phyloP scores from a whole-genome alignment of 495 filamentous ascomycete species.

The Pseudevernia furfuracea region DNA sequence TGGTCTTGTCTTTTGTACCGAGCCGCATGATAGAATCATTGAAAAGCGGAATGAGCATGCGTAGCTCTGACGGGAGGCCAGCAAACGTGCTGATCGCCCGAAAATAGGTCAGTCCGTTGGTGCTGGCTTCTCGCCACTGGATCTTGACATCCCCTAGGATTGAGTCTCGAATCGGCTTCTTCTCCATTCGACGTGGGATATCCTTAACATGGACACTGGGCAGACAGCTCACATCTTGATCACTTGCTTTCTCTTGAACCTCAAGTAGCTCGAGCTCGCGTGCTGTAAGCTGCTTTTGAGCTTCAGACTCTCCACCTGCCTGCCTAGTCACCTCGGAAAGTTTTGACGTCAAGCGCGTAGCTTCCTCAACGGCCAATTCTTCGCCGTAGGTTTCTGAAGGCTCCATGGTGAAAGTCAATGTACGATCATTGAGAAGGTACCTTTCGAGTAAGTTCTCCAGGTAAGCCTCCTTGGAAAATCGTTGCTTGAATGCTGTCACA shows the following conservation, averaged over 20 bases:
- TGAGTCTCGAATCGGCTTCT: conserved; percentile 59
- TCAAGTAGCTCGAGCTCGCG: conserved; percentile 73
- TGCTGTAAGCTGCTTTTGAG: conserved; percentile 57
- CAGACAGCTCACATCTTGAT: conserved; percentile 76
- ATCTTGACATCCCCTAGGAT: conserved; percentile 59
- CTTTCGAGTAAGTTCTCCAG: conserved; percentile 80
- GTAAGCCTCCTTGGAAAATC: conserved; percentile 64
- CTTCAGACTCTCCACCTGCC: conserved; percentile 63
- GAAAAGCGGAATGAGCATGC: conserved; percentile 81
- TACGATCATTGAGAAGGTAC: conserved; percentile 79
- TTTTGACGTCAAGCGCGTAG: conserved; percentile 57
- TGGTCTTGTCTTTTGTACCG: conserved; percentile 75
- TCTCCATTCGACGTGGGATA: conserved; percentile 72
- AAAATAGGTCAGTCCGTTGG: conserved; percentile 95
- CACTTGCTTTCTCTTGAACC: conserved; percentile 73
- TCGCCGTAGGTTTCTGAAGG: conserved; percentile 66
- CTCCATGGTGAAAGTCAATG: conserved; percentile 88
- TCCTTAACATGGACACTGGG: conserved; percentile 82
- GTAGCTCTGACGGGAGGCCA: conserved; percentile 75
- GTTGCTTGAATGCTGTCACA: conserved; percentile 66
- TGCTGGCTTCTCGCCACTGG: conserved; percentile 86
- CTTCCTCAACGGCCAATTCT: conserved; percentile 72
- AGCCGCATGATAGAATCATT: conserved; percentile 87
- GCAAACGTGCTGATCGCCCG: conserved; percentile 74
- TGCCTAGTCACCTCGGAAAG: conserved; percentile 58